Percentiles rank a stretch among this genome's conserved stretches.
Conservation (phyloP, 129 eudicot species). For the Heracleum sosnowskyi region DNA sequence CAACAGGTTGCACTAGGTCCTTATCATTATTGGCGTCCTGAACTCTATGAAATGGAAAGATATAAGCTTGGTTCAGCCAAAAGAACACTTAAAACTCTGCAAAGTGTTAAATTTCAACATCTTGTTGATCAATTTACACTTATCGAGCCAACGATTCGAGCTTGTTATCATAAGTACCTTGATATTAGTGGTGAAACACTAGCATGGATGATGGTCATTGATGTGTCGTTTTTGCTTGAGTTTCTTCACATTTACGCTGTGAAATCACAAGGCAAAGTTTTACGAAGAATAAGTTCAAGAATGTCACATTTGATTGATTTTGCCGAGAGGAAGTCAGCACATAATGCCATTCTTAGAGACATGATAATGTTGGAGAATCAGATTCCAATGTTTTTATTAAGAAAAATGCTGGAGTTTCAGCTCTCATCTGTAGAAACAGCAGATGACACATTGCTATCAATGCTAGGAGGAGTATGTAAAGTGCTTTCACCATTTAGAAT, state of each 20-base stretch:
- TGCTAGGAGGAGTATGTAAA: slow-evolving; percentile 34
- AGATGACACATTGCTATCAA: slow-evolving; percentile 19
- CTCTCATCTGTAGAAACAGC: slow-evolving; percentile 13
- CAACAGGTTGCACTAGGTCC: slow-evolving; percentile 45
- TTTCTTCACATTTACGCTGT: slow-evolving; percentile 28
- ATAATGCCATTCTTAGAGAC: slow-evolving; percentile 52
- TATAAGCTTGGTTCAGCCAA: slow-evolving; percentile 34
- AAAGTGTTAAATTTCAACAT: slow-evolving; percentile 11
- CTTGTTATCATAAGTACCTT: slow-evolving; percentile 27
- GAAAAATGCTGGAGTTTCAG: slow-evolving; percentile 35
- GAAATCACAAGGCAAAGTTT: slow-evolving; percentile 10
- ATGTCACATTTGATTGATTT: slow-evolving; percentile 42
- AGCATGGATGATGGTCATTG: slow-evolving; percentile 45
- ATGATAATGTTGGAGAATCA: slow-evolving; percentile 69
- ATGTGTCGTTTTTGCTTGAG: slow-evolving; percentile 33
- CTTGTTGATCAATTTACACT: slow-evolving; percentile 19
- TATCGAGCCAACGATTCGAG: slow-evolving; percentile 24
- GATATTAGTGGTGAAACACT: slow-evolving; percentile 22
- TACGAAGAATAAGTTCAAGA: slow-evolving; percentile 22
- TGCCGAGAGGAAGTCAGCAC: slow-evolving; percentile 37
- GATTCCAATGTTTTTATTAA: slow-evolving; percentile 46
- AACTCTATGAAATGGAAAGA: slow-evolving; percentile 41
- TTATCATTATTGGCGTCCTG: slow-evolving; percentile 31
- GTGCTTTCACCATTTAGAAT: slow-evolving; percentile 48
- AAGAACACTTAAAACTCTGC: slow-evolving; percentile 20